Base-by-base conservation (phyloP, 371 early-diverging fungal species). In the Thermomucor indicae-seudaticae region DNA sequence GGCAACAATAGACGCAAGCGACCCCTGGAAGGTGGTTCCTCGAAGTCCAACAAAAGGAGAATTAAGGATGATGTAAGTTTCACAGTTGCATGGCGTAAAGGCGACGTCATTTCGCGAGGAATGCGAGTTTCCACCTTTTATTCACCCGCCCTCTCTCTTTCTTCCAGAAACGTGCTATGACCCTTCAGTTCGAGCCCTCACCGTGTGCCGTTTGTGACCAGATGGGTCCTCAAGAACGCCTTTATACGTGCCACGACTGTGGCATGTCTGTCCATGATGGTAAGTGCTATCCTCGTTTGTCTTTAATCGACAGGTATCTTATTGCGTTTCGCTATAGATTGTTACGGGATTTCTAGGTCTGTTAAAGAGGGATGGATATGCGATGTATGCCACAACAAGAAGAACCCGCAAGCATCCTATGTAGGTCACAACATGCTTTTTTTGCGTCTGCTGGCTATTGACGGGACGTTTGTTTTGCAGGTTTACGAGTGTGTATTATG, bases 401-500 rank as follows among this genome's bases (percentile, higher is more conserved):
- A 60, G 19, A 79, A 70, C 5, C 88, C 86, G 0, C 58, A 72
- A 8, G 66, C 77, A 2, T 80, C 88, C 7, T 83, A 75, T 47
- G 72, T 70, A 67, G 56, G 59, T 34, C 2, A 19, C 20, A 17
- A 37, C 11, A 12, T 16, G 6, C 10, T 10, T 4, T 10, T 19
- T 7, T 32, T 5, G 29, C 19, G 12, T 2, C 11, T 19, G 22
- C 24, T 11, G 10, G 11, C 30, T 46, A 23, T 16, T 46, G 12
- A 30, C 31, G 24, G 5, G 32, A n/a, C n/a, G n/a, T n/a, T n/a
- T n/a, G n/a, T n/a, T n/a, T n/a, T 17, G 47, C 51, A 79, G 79
- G 60, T 65, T 16, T 85, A 85, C 54, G 57, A 64, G 29, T 89
- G 89, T 53, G 64, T 84, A 0, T 51, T 88, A 2, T 89, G 89